Evolutionary conservation across 2,329 filamentous ascomycete species (phyloP).

Genomic region (Aspergillus terreus): DNA sequence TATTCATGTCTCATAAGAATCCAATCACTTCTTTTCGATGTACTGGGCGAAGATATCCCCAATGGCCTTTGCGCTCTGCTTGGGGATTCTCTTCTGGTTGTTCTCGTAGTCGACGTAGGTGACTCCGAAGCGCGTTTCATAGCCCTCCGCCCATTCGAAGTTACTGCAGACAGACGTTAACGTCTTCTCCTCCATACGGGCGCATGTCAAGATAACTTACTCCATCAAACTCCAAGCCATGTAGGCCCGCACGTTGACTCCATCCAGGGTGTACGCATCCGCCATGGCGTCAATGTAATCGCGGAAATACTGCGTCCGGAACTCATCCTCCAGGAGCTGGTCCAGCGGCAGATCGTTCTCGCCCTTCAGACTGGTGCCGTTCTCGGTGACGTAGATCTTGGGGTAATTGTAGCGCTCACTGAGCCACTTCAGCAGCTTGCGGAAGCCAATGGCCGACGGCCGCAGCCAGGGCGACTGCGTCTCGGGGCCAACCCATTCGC

Average conservation of each 20-base stretch:
- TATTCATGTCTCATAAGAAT: slow-evolving; percentile 2
- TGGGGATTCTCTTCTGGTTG: slow-evolving; percentile 73
- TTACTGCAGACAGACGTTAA: slow-evolving; percentile 49
- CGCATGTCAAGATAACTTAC: slow-evolving; percentile 31
- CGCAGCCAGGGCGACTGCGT: slow-evolving; percentile 80
- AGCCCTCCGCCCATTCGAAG: slow-evolving; percentile 90
- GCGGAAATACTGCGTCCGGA: slow-evolving; percentile 74
- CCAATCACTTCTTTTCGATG: slow-evolving; percentile 56
- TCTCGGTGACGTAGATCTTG: slow-evolving; percentile 84
- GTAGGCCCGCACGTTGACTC: slow-evolving; percentile 75
- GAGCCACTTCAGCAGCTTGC: slow-evolving; percentile 72
- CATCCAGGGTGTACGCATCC: slow-evolving; percentile 65
- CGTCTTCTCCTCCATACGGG: slow-evolving; percentile 1
- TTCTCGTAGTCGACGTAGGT: slow-evolving; percentile 78
- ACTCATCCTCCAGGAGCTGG: slow-evolving; percentile 74
- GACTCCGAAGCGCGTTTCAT: slow-evolving; percentile 80
- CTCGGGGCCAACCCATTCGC: slow-evolving; percentile 72
- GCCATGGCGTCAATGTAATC: slow-evolving; percentile 75
- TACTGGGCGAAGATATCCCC: slow-evolving; percentile 67
- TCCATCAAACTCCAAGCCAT: slow-evolving; percentile 87
- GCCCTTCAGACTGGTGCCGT: slow-evolving; percentile 77
- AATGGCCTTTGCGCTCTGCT: slow-evolving; percentile 76
- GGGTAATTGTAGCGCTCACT: slow-evolving; percentile 72
- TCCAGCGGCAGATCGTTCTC: slow-evolving; percentile 72
- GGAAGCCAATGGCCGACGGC: slow-evolving; percentile 71